phyloP scores from a whole-genome alignment of 202 grass and related monocot species.

The Panicum virgatum region DNA sequence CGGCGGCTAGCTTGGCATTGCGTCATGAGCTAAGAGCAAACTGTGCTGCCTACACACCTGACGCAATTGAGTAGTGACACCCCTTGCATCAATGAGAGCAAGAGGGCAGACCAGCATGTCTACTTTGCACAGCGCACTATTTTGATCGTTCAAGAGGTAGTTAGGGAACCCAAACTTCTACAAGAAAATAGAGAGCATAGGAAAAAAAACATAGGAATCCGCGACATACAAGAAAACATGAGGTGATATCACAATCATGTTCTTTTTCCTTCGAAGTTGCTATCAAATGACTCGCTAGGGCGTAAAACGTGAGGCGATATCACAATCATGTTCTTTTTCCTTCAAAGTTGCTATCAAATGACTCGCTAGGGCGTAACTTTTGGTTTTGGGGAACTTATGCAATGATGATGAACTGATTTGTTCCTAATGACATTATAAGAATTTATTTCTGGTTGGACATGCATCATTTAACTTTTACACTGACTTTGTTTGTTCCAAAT shows the following conservation, averaged over 20 bases:
- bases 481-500: no score
- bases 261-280: background rate
- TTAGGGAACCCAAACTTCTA: background rate
- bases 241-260: no score
- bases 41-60: background rate
- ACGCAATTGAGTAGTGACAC: background rate
- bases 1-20: background rate
- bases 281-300: no score
- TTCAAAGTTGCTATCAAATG: no score
- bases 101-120: background rate
- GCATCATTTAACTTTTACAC: no score
- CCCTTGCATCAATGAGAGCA: background rate
- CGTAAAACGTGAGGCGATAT: no score
- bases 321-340: background rate
- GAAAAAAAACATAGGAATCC: background rate
- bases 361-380: no score
- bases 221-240: no score
- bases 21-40: conserved; percentile 8
- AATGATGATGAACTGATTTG: no score
- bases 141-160: background rate
- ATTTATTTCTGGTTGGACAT: no score
- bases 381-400: no score
- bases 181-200: background rate
- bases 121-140: background rate
- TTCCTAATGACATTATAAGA: no score